Conservation (phyloP, 495 filamentous ascomycete genomes). For the Talaromyces thailandensis region DNA sequence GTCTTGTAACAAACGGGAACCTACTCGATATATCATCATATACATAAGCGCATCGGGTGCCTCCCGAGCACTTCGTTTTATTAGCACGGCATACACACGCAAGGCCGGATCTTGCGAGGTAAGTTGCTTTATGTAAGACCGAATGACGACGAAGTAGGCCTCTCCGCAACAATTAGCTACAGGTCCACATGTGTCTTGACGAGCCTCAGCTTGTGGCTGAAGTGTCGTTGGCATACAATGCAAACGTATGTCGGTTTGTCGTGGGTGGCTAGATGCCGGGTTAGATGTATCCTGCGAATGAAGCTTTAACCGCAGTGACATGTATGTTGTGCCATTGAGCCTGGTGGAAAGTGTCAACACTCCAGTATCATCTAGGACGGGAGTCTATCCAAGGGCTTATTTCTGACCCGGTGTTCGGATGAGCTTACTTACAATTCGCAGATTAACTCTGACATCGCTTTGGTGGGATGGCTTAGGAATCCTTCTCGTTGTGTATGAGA, state of each 20-base stretch:
- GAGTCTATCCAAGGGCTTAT: too few relatives aligned
- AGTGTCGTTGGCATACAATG: not conserved
- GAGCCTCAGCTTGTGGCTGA: not conserved
- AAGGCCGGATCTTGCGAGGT: not conserved
- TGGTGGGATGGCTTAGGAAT: not conserved
- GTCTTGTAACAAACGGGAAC: not conserved
- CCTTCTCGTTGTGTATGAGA: too few relatives aligned
- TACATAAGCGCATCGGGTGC: not conserved
- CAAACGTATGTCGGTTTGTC: not conserved
- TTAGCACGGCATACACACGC: conserved; percentile 3
- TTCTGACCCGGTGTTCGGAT: too few relatives aligned
- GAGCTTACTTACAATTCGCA: too few relatives aligned
- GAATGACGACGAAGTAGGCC: conserved; percentile 3
- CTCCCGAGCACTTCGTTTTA: conserved; percentile 3
- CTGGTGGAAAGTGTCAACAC: not conserved
- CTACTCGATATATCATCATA: not conserved
- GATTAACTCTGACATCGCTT: not conserved
- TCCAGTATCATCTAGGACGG: not conserved
- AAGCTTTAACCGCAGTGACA: conserved; percentile 6
- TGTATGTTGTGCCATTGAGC: not conserved
- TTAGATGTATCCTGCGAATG: conserved; percentile 1
- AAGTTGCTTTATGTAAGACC: not conserved
- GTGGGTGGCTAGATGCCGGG: conserved; percentile 4
- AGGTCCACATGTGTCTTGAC: not conserved
- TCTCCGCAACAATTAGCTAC: not conserved